These are phyloP conservation scores for Amanita pallidorosea DNA, from an alignment of 768 basidiomycete species.

Conservation along the genomic window DNA sequence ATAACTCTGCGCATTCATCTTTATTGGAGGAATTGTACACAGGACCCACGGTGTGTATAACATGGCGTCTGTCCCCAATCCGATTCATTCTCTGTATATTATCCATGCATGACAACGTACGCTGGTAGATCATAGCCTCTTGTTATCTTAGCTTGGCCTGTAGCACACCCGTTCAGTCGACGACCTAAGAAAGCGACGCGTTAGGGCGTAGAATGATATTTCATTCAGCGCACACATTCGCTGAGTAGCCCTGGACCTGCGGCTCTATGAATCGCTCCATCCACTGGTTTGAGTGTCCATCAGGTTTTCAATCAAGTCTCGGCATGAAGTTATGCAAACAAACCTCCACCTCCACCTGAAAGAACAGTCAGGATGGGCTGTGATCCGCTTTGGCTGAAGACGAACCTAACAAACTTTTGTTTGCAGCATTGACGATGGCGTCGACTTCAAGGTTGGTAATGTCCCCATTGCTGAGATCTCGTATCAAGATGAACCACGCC, in stretches of 20 bases:
- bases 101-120: conserved; percentile 29
- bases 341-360: conserved; percentile 71
- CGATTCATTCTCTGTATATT: not conserved
- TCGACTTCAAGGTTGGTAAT: conserved; percentile 66
- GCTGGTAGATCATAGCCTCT: conserved; percentile 66
- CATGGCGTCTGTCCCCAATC: conserved; percentile 36
- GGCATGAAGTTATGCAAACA: conserved; percentile 11
- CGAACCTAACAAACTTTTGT: conserved; percentile 57
- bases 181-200: conserved; percentile 31
- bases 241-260: conserved; percentile 54
- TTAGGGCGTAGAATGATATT: not conserved
- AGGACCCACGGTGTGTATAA: conserved; percentile 81
- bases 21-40: conserved; percentile 35
- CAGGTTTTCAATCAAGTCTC: not conserved
- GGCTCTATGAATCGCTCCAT: conserved; percentile 72
- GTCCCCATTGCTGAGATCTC: conserved; percentile 53
- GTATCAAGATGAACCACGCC: conserved; percentile 1
- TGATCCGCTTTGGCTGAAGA: not conserved
- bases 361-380: not conserved
- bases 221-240: conserved; percentile 45
- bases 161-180: conserved; percentile 52
- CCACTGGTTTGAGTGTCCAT: conserved; percentile 15
- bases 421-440: conserved; percentile 78
- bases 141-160: conserved; percentile 74
- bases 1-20: conserved; percentile 36